Percentiles rank a stretch among this genome's conserved stretches.
Evolutionary conservation across 352 stramenopile species (phyloP).

Genomic region (Globisporangium spinosum): DNA sequence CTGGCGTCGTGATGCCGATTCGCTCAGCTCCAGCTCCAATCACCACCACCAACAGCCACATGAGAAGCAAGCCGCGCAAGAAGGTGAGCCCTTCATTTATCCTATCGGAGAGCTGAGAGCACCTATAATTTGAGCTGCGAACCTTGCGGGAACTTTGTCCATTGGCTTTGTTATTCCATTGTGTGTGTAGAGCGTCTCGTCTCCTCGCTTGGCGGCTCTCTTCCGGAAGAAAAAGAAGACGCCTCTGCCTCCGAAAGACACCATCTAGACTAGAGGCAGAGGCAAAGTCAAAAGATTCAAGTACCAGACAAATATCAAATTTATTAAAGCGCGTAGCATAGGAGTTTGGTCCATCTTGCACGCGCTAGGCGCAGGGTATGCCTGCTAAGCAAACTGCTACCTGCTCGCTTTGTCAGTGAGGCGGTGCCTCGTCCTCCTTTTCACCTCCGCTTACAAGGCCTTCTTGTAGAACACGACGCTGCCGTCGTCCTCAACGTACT

Average conservation of each 20-base stretch:
- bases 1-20: slow-evolving; percentile 21
- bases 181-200: background rate
- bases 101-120: background rate
- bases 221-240: slow-evolving; percentile 7
- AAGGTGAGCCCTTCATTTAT: background rate
- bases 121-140: background rate
- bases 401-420: background rate
- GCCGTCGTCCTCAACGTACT: slow-evolving; percentile 92
- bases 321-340: slow-evolving; percentile 5
- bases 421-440: too few relatives aligned
- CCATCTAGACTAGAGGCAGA: too few relatives aligned
- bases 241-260: background rate
- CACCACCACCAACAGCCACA: too few relatives aligned
- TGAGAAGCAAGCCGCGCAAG: background rate
- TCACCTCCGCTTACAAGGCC: slow-evolving; percentile 25
- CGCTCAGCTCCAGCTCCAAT: background rate
- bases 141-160: background rate
- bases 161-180: background rate
- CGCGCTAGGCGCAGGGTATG: too few relatives aligned
- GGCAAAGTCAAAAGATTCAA: background rate
- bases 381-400: background rate
- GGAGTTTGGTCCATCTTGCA: background rate
- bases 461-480: slow-evolving; percentile 92
- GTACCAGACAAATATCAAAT: slow-evolving; percentile 4
- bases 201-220: background rate